A percentile compares a stretch with the other conserved stretches of the same genome.
phyloP scores from a whole-genome alignment of 2,329 filamentous ascomycete species.

The Clonostachys byssicola region DNA sequence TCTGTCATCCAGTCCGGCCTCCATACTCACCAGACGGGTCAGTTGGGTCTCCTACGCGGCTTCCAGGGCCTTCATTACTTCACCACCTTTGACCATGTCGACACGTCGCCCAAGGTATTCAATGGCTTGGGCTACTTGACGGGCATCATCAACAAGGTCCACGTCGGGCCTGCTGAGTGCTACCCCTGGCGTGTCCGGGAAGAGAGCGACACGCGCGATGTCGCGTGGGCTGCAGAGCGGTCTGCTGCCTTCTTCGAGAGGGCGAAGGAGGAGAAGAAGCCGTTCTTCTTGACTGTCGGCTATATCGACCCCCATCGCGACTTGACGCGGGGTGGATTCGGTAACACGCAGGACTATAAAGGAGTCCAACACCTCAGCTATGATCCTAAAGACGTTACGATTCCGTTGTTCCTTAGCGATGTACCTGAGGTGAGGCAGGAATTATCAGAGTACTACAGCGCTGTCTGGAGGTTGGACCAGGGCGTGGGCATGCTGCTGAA shows the following conservation, averaged over 20 bases:
- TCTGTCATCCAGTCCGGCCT: conserved; percentile 43
- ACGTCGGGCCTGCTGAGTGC: conserved; percentile 31
- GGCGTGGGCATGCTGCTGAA: conserved; percentile 33
- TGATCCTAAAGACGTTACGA: conserved; percentile 22
- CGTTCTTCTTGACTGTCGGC: conserved; percentile 41
- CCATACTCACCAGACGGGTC: conserved; percentile 41
- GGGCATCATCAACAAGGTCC: conserved; percentile 42
- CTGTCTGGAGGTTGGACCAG: conserved; percentile 33
- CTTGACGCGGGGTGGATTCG: conserved; percentile 30
- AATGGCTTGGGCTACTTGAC: conserved; percentile 34
- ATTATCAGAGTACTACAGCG: conserved; percentile 33
- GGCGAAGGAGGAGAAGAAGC: conserved; percentile 17
- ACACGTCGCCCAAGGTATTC: conserved; percentile 33
- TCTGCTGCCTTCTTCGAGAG: conserved; percentile 29
- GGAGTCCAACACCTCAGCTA: background rate
- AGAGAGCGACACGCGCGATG: conserved; percentile 37
- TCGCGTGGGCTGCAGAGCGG: conserved; percentile 30
- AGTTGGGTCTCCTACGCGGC: conserved; percentile 34
- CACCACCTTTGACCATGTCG: conserved; percentile 34
- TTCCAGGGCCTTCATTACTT: conserved; percentile 26
- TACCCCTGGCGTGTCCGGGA: conserved; percentile 36
- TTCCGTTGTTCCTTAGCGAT: conserved; percentile 34
- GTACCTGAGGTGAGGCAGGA: conserved; percentile 31
- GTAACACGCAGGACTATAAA: conserved; percentile 20
- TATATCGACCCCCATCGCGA: conserved; percentile 43